A percentile compares a stretch with the other conserved stretches of the same genome.
Conservation (phyloP, 2,329 filamentous ascomycete genomes). For the Cercospora beticola region DNA sequence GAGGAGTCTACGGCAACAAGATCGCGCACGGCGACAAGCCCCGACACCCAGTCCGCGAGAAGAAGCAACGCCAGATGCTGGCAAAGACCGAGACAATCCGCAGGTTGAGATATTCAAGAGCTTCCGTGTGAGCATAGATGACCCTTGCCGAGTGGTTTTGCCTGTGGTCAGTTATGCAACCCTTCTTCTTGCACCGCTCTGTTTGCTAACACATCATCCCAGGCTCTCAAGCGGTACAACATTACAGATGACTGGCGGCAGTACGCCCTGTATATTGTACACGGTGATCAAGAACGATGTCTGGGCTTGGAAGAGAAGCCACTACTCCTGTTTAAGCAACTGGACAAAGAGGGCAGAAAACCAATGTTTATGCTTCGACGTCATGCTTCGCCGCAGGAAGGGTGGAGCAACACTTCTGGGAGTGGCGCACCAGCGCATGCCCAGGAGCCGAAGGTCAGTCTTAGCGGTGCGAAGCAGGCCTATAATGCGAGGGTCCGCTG, state of each 20-base stretch:
- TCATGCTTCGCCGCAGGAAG: slow-evolving; percentile 52
- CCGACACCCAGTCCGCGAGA: slow-evolving; percentile 36
- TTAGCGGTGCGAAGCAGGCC: background rate
- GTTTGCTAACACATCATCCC: slow-evolving; percentile 3
- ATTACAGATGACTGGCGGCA: slow-evolving; percentile 98
- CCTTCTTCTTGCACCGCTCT: background rate
- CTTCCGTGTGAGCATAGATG: slow-evolving; percentile 96
- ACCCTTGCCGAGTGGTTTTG: slow-evolving; percentile 95
- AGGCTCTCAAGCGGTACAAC: slow-evolving; percentile 92
- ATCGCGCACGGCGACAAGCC: slow-evolving; percentile 32
- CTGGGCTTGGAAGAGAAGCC: slow-evolving; percentile 90
- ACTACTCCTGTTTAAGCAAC: slow-evolving; percentile 91
- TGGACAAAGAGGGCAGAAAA: slow-evolving; percentile 95
- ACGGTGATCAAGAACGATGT: slow-evolving; percentile 96
- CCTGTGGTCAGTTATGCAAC: slow-evolving; percentile 59
- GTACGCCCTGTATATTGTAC: slow-evolving; percentile 96
- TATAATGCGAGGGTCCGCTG: background rate
- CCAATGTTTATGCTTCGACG: slow-evolving; percentile 97
- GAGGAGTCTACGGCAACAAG: slow-evolving; percentile 24
- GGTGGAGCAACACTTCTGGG: slow-evolving; percentile 33
- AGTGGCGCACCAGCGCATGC: slow-evolving; percentile 13
- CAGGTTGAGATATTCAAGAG: slow-evolving; percentile 97
- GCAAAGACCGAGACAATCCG: slow-evolving; percentile 42
- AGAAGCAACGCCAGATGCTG: slow-evolving; percentile 30
- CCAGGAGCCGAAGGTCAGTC: slow-evolving; percentile 22